Evolutionary conservation across 2,329 filamentous ascomycete genomes (phyloP).

Genomic region (Aspergillus cejpii): DNA sequence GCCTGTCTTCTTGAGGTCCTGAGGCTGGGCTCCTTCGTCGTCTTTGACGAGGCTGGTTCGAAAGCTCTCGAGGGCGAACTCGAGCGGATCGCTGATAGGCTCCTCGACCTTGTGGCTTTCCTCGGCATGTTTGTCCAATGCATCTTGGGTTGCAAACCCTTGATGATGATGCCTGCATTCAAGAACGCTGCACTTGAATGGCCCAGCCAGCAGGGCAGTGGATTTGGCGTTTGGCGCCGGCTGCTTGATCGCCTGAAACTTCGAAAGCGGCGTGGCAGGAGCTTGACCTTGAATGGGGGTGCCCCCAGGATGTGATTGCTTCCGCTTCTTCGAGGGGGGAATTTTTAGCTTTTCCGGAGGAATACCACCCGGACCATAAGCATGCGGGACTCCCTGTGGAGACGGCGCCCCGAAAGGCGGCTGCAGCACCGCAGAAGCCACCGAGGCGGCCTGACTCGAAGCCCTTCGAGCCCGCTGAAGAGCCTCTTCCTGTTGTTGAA

Average conservation of each 20-base stretch:
- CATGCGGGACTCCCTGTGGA: slow-evolving; percentile 53
- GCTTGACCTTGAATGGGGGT: slow-evolving; percentile 23
- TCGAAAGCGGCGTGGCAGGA: slow-evolving; percentile 23
- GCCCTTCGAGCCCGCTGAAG: slow-evolving; percentile 34
- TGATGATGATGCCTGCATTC: slow-evolving; percentile 49
- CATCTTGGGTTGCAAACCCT: slow-evolving; percentile 50
- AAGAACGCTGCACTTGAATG: slow-evolving; percentile 49
- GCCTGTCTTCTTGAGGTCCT: slow-evolving; percentile 16
- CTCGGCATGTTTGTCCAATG: slow-evolving; percentile 50
- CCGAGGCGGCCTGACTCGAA: slow-evolving; percentile 39
- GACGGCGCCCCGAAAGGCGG: slow-evolving; percentile 50
- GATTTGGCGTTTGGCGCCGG: slow-evolving; percentile 39
- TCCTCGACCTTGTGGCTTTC: slow-evolving; percentile 48
- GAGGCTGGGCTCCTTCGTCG: slow-evolving; percentile 28
- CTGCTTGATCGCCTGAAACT: slow-evolving; percentile 28
- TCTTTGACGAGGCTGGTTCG: slow-evolving; percentile 47
- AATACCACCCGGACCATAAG: slow-evolving; percentile 48
- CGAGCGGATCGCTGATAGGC: slow-evolving; percentile 48
- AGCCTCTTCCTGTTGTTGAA: slow-evolving; percentile 44
- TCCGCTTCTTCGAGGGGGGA: slow-evolving; percentile 52
- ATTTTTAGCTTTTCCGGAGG: slow-evolving; percentile 53
- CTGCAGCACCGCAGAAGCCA: slow-evolving; percentile 46
- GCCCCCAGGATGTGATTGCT: slow-evolving; percentile 43
- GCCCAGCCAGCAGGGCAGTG: slow-evolving; percentile 34
- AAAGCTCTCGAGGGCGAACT: slow-evolving; percentile 51